Evolutionary conservation across 2,329 filamentous ascomycete genomes (phyloP).

Genomic region (Paecilomyces variotii): DNA sequence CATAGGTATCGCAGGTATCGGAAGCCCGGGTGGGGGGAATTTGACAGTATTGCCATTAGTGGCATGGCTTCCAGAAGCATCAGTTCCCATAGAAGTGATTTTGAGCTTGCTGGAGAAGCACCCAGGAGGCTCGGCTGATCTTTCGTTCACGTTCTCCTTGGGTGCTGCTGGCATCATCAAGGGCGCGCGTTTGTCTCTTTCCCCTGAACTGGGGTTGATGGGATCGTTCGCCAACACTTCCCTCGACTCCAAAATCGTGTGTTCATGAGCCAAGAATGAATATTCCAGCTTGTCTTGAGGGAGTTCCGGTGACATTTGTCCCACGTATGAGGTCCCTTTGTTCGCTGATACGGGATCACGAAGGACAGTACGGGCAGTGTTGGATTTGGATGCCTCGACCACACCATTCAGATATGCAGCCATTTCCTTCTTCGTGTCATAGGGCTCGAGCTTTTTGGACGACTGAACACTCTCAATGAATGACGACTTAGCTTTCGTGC

Average conservation of each 20-base stretch:
- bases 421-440: slow-evolving; percentile 5
- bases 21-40: slow-evolving; percentile 7
- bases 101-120: not conserved
- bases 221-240: not conserved
- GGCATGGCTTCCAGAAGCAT: not conserved
- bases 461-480: not conserved
- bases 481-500: not conserved
- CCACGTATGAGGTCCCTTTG: not conserved
- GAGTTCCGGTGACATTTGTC: not conserved
- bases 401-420: slow-evolving; percentile 3
- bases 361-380: not conserved
- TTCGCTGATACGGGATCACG: not conserved
- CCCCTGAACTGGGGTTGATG: not conserved
- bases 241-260: not conserved
- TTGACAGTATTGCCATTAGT: not conserved
- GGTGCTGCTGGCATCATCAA: not conserved
- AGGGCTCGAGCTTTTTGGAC: not conserved
- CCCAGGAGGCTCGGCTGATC: not conserved
- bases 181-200: not conserved
- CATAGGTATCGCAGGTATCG: not conserved
- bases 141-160: not conserved
- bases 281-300: not conserved
- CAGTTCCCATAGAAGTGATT: not conserved
- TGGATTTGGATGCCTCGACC: slow-evolving; percentile 2
- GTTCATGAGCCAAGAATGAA: not conserved